These are phyloP conservation scores for Coemansia sp. DNA, from an alignment of 192 early-diverging fungal species.

Conservation along the genomic window DNA sequence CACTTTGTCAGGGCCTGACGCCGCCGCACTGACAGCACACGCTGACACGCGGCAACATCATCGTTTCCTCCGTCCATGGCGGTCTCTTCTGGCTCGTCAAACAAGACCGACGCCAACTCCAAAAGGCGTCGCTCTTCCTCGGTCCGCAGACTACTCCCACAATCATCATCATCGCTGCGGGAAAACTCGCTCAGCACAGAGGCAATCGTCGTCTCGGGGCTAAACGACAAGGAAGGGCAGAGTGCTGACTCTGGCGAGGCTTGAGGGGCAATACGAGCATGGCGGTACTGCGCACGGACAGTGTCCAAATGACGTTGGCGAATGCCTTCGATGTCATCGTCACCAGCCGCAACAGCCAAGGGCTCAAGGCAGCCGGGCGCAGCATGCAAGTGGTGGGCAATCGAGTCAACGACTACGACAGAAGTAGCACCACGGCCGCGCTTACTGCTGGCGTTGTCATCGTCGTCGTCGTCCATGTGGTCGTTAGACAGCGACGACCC, in stretches of 20 bases:
- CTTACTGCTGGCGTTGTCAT: background rate
- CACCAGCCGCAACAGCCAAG: background rate
- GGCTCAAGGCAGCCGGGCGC: slow-evolving; percentile 13
- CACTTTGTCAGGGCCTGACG: slow-evolving; percentile 64
- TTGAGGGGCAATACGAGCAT: slow-evolving; percentile 11
- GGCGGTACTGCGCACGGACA: slow-evolving; percentile 34
- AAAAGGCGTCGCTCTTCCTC: slow-evolving; percentile 26
- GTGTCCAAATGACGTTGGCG: slow-evolving; percentile 19
- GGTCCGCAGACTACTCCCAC: background rate
- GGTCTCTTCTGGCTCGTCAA: slow-evolving; percentile 12
- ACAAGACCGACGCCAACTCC: slow-evolving; percentile 42
- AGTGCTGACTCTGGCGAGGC: background rate
- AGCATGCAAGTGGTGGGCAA: slow-evolving; percentile 37
- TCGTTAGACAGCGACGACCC: background rate
- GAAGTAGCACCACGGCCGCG: slow-evolving; percentile 12
- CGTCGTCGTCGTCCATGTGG: background rate
- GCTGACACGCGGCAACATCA: slow-evolving; percentile 10
- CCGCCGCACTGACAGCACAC: slow-evolving; percentile 45
- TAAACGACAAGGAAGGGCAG: slow-evolving; percentile 13
- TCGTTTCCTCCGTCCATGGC: background rate
- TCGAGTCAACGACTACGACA: slow-evolving; percentile 52
- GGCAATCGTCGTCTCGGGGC: slow-evolving; percentile 19
- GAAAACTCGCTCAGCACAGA: slow-evolving; percentile 15
- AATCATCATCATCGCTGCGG: background rate
- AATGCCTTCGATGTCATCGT: slow-evolving; percentile 8